A percentile compares a stretch with the other conserved stretches of the same genome.
These are phyloP conservation scores for Auricularia auricula-judae DNA, from an alignment of 768 basidiomycete species.

Conservation along the genomic window DNA sequence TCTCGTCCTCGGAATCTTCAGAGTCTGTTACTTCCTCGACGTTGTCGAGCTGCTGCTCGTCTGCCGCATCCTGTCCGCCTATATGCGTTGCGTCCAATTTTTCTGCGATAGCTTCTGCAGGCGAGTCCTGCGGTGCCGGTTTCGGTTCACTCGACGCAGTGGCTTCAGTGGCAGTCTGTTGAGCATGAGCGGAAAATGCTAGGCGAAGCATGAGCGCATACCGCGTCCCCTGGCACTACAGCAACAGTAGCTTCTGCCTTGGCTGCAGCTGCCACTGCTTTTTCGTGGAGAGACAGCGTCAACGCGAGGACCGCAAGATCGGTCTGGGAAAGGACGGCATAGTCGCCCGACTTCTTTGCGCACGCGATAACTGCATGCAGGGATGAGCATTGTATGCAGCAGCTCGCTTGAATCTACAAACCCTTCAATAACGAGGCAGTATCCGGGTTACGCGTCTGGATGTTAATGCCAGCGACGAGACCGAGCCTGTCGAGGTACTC, in stretches of 20 bases:
- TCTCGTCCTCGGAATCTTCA: conserved; percentile 12
- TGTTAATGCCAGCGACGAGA: conserved; percentile 61
- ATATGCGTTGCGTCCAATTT: background rate
- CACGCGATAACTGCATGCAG: conserved; percentile 61
- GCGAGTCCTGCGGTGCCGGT: background rate
- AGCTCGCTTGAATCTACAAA: too few relatives aligned
- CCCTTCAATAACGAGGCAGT: conserved; percentile 44
- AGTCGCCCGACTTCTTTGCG: conserved; percentile 95
- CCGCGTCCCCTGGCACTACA: background rate
- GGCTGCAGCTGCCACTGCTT: conserved; percentile 23
- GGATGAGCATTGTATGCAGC: too few relatives aligned
- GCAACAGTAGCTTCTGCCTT: background rate
- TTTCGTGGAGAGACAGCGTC: conserved; percentile 63
- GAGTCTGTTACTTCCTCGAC: conserved; percentile 8
- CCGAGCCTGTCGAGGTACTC: conserved; percentile 78
- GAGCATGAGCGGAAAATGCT: too few relatives aligned
- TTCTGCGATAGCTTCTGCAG: background rate
- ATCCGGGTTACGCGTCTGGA: conserved; percentile 62
- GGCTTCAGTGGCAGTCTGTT: too few relatives aligned
- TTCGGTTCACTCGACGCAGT: background rate
- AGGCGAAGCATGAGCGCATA: too few relatives aligned
- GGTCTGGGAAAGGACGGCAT: conserved; percentile 78
- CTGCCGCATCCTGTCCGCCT: background rate
- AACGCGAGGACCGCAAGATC: conserved; percentile 88
- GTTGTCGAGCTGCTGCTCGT: background rate